A percentile compares a stretch with the other conserved stretches of the same genome.
These are phyloP conservation scores for Rubia tinctorum DNA, from an alignment of 305 asterid species.

Conservation along the genomic window DNA sequence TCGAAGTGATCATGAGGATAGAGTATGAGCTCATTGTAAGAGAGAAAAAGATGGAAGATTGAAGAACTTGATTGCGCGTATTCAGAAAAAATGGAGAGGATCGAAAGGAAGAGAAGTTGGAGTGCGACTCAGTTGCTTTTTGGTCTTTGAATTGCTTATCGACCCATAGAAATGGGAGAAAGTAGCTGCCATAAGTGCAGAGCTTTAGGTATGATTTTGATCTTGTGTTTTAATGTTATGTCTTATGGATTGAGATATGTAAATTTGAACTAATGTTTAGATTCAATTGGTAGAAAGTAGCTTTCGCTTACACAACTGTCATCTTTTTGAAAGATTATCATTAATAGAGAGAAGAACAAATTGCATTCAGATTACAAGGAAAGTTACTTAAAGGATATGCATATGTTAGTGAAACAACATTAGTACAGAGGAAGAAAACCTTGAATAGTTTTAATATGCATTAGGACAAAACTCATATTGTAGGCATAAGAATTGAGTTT, in stretches of 20 bases:
- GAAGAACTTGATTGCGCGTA: background rate
- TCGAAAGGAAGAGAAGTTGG: background rate
- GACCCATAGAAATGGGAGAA: background rate
- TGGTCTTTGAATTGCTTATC: background rate
- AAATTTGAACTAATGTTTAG: background rate
- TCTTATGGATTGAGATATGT: too few species aligned
- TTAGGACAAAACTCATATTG: background rate
- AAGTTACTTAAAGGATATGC: background rate
- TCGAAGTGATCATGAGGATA: too few species aligned
- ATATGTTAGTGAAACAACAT: background rate
- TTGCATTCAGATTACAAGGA: background rate
- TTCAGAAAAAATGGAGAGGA: background rate
- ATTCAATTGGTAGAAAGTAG: background rate
- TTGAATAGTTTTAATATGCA: background rate
- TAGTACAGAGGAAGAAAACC: background rate
- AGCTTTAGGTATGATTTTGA: background rate
- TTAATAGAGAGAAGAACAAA: too few species aligned
- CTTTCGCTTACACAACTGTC: background rate
- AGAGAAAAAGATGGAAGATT: background rate
- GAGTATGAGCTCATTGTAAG: background rate
- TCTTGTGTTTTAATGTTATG: too few species aligned
- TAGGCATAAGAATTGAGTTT: too few species aligned
- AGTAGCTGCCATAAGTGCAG: background rate
- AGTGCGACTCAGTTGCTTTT: too few species aligned
- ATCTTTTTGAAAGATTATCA: background rate